phyloP scores from a whole-genome alignment of 129 eudicot genomes.

The Ambrosia trifida region DNA sequence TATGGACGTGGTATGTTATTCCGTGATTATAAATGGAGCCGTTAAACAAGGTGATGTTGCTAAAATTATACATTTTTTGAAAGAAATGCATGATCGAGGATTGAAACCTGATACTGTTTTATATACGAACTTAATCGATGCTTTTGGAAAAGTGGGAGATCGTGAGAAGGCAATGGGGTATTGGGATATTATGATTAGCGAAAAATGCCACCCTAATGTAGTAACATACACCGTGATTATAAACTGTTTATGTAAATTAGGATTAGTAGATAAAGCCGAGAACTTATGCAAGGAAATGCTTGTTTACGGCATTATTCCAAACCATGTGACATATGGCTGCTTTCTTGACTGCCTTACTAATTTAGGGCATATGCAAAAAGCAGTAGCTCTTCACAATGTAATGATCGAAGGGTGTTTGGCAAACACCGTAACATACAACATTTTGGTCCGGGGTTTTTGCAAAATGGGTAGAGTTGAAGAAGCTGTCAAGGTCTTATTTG shows the following conservation, averaged over 20 bases:
- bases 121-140: conserved; percentile 74
- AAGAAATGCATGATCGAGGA: conserved; percentile 62
- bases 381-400: conserved; percentile 53
- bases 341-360: conserved; percentile 68
- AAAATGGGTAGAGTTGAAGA: conserved; percentile 64
- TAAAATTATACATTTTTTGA: conserved; percentile 41
- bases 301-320: conserved; percentile 46
- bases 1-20: conserved; percentile 75
- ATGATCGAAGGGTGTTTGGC: conserved; percentile 60
- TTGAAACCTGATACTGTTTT: conserved; percentile 78
- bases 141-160: conserved; percentile 68
- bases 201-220: conserved; percentile 73
- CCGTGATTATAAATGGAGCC: conserved; percentile 60
- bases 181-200: conserved; percentile 75
- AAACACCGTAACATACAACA: conserved; percentile 79
- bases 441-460: conserved; percentile 79
- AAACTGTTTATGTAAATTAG: conserved; percentile 67
- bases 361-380: conserved; percentile 66
- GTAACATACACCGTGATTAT: conserved; percentile 83
- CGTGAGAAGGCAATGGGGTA: conserved; percentile 54
- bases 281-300: conserved; percentile 72
- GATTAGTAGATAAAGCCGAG: conserved; percentile 63
- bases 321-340: conserved; percentile 81
- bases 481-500: conserved; percentile 49
- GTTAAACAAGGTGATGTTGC: conserved; percentile 45